phyloP scores from a whole-genome alignment of 495 filamentous ascomycete species.

The Zalerion maritima region DNA sequence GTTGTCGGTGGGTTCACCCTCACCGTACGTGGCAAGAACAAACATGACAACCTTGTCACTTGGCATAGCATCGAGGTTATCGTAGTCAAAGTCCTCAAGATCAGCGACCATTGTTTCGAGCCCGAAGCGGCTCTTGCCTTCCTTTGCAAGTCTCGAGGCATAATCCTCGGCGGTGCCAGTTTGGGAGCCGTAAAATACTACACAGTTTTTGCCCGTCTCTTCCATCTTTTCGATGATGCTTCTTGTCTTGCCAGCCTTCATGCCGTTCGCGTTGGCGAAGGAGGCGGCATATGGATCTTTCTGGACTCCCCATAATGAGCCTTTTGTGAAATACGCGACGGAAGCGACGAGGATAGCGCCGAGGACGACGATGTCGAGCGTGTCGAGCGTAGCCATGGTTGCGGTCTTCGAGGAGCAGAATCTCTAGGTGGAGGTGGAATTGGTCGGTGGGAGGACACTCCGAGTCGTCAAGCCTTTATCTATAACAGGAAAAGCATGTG shows the following conservation, averaged over 20 bases:
- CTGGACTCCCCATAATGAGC: constrained; percentile 71
- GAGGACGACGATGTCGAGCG: constrained; percentile 85
- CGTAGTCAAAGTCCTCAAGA: constrained; percentile 94
- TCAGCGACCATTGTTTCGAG: constrained; percentile 98
- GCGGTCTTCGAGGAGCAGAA: constrained; percentile 1
- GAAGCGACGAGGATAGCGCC: constrained; percentile 71
- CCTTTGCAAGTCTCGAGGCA: constrained; percentile 91
- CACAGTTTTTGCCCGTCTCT: constrained; percentile 87
- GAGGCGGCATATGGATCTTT: constrained; percentile 79
- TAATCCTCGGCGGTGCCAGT: constrained; percentile 99
- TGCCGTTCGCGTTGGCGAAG: constrained; percentile 50
- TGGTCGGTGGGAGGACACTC: too few relatives aligned
- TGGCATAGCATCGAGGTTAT: constrained; percentile 80
- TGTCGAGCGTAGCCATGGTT: constrained; percentile 89
- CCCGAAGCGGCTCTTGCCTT: constrained; percentile 89
- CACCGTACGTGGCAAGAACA: constrained; percentile 92
- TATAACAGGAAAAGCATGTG: too few relatives aligned
- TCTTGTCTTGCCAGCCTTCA: constrained; percentile 73
- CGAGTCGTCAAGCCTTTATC: too few relatives aligned
- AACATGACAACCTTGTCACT: constrained; percentile 88
- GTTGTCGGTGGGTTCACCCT: constrained; percentile 97
- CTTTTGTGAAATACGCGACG: constrained; percentile 93
- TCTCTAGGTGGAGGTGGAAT: background rate
- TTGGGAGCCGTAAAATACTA: constrained; percentile 97
- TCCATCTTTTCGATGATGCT: constrained; percentile 95